A percentile compares a stretch with the other conserved stretches of the same genome.
Evolutionary conservation across 106 monocot species (phyloP).

Genomic region (Alisma plantagoaquatica): DNA sequence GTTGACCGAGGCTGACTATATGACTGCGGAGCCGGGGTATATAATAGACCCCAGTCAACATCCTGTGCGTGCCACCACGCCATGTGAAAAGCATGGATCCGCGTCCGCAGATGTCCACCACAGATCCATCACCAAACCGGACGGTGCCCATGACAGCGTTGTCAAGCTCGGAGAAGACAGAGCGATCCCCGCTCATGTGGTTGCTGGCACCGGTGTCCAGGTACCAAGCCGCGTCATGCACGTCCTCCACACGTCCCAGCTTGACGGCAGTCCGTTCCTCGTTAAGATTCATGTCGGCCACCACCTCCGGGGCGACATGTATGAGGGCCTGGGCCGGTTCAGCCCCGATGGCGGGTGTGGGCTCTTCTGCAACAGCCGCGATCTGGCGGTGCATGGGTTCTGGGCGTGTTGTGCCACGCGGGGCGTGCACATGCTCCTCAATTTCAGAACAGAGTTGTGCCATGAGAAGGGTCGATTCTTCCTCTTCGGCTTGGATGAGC

Average conservation of each 20-base stretch:
- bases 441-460: no score
- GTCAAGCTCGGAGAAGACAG: neutral
- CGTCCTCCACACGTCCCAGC: no score
- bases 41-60: neutral
- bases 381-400: neutral
- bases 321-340: no score
- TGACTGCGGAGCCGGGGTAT: neutral
- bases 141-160: neutral
- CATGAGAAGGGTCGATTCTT: neutral
- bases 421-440: no score
- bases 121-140: neutral
- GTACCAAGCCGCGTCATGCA: neutral
- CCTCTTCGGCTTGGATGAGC: slow-evolving; percentile 3
- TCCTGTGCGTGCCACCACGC: neutral
- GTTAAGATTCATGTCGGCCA: neutral
- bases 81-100: no score
- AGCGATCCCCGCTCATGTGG: neutral
- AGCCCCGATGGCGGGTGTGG: no score
- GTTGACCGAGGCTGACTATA: neutral
- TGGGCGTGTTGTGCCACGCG: no score
- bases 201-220: neutral
- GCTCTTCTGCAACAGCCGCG: no score
- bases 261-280: neutral
- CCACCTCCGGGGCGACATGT: no score
- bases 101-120: neutral